These are phyloP conservation scores for Pseudogymnoascus sp. DNA, from an alignment of 2,329 filamentous ascomycete genomes.

Conservation along the genomic window DNA sequence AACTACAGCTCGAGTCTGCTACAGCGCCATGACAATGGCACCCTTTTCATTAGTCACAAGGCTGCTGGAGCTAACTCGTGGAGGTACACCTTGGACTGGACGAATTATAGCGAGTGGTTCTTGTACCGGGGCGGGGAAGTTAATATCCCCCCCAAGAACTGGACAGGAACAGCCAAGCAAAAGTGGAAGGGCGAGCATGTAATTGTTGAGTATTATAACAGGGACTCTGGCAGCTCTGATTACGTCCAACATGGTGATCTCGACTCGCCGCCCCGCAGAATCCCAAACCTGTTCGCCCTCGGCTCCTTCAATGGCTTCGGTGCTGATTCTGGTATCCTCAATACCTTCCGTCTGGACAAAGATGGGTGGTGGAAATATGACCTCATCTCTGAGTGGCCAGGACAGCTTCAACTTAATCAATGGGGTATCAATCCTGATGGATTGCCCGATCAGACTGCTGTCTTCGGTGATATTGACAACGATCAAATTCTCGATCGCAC, in stretches of 20 bases:
- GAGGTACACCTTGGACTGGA: constrained; percentile 20
- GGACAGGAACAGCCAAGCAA: constrained; percentile 53
- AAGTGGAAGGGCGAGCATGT: constrained; percentile 56
- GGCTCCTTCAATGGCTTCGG: constrained; percentile 59
- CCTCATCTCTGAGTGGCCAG: constrained; percentile 59
- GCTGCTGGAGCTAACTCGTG: constrained; percentile 56
- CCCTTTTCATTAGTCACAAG: constrained; percentile 44
- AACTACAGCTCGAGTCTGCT: constrained; percentile 54
- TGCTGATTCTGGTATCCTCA: constrained; percentile 52
- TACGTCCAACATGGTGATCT: constrained; percentile 55
- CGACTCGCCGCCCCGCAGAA: constrained; percentile 41
- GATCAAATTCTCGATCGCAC: constrained; percentile 55
- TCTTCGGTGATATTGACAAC: constrained; percentile 55
- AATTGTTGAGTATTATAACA: constrained; percentile 56
- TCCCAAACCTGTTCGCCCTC: constrained; percentile 58
- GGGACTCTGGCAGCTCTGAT: constrained; percentile 51
- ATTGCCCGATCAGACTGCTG: constrained; percentile 52
- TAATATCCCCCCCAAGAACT: constrained; percentile 42
- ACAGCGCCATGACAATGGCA: constrained; percentile 30
- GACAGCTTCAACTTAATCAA: constrained; percentile 53
- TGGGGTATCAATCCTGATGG: constrained; percentile 61
- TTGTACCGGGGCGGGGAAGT: constrained; percentile 46
- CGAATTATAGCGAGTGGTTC: constrained; percentile 43
- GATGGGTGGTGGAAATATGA: constrained; percentile 51
- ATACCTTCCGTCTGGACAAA: constrained; percentile 43